Evolutionary conservation across 2,329 filamentous ascomycete species (phyloP).

Genomic region (Claviceps sp.): DNA sequence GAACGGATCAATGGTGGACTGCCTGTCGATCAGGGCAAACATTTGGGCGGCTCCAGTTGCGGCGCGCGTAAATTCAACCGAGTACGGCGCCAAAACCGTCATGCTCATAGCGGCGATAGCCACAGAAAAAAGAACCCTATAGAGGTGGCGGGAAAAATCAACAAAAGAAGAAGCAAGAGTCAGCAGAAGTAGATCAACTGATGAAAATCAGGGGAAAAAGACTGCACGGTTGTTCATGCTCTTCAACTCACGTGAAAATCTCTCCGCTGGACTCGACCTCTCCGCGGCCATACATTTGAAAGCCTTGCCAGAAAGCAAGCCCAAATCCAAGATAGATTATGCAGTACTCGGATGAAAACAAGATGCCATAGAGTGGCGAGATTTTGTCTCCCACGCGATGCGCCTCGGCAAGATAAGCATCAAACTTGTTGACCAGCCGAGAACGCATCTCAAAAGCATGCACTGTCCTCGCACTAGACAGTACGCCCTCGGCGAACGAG

Average conservation of each 20-base stretch:
- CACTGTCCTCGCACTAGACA: slow-evolving; percentile 25
- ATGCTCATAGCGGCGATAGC: slow-evolving; percentile 24
- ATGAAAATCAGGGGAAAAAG: background rate
- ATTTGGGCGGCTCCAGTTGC: slow-evolving; percentile 17
- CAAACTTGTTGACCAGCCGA: slow-evolving; percentile 25
- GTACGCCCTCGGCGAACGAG: slow-evolving; percentile 22
- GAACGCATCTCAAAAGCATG: slow-evolving; percentile 29
- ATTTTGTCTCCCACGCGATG: slow-evolving; percentile 24
- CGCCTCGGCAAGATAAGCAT: slow-evolving; percentile 23
- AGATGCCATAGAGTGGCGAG: slow-evolving; percentile 21
- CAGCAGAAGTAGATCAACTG: background rate
- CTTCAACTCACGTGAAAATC: slow-evolving; percentile 23
- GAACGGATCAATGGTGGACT: slow-evolving; percentile 14
- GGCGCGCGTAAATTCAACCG: slow-evolving; percentile 25
- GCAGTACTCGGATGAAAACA: slow-evolving; percentile 26
- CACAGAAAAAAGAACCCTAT: slow-evolving; percentile 24
- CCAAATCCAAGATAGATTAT: slow-evolving; percentile 29
- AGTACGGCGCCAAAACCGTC: slow-evolving; percentile 23
- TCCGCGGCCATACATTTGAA: slow-evolving; percentile 19
- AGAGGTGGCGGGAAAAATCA: background rate
- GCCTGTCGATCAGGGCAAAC: background rate
- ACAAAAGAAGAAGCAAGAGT: background rate
- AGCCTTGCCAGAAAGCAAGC: slow-evolving; percentile 32
- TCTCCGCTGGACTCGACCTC: slow-evolving; percentile 23
- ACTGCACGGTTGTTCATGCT: background rate